Base-by-base conservation (phyloP, 1,284 basidiomycete genomes). In the Cryptococcus hybrid region DNA sequence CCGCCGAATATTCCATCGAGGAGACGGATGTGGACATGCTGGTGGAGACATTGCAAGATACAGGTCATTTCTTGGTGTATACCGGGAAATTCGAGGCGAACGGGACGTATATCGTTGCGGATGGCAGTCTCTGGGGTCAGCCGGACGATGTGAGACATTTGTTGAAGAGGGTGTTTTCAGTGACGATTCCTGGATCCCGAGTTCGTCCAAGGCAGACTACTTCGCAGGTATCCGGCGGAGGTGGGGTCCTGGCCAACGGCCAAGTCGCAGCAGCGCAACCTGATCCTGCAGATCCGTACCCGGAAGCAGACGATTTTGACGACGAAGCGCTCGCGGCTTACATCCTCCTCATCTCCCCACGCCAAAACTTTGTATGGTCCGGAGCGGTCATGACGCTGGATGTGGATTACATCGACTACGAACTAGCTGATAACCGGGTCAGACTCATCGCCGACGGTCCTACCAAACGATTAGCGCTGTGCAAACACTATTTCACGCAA, bases 61-160 rank as follows among this genome's bases (percentile, higher is more conserved):
- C 92, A 4, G 92, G 91, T 66, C 95, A 99, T 74, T 90, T 96
- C 78, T 85, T 99, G 57, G 90, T 99, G 42, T 96, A 96, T 77
- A 97, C 94, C 1, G 85, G 89, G 62, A 83, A 83, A 1, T 89
- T 90, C 71, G 94, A 97, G 74, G 87, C 90, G 67, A 88, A 95
- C 34, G 93, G 93, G 9, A 87, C 89, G n/a, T 99, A 99, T 74
- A 86, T 99, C 62, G 82, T 99, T 55, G 96, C 92, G 8, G 88
- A 92, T 39, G 85, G 83, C 2, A 84, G 85, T n/a, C 82, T 99
- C 34, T 87, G 86, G 67, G 87, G 93, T 54, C 85, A 87, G n/a
- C 88, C 90, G 0, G 87, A 89, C 12, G 80, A 85, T 47, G 89
- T 98, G 63, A 85, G 86, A 24, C 86, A 88, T 51, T 86, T 99